A percentile compares a stretch with the other conserved stretches of the same genome.
Evolutionary conservation across 139 green algal species (phyloP).

Genomic region (Chlorella vulgaris): DNA sequence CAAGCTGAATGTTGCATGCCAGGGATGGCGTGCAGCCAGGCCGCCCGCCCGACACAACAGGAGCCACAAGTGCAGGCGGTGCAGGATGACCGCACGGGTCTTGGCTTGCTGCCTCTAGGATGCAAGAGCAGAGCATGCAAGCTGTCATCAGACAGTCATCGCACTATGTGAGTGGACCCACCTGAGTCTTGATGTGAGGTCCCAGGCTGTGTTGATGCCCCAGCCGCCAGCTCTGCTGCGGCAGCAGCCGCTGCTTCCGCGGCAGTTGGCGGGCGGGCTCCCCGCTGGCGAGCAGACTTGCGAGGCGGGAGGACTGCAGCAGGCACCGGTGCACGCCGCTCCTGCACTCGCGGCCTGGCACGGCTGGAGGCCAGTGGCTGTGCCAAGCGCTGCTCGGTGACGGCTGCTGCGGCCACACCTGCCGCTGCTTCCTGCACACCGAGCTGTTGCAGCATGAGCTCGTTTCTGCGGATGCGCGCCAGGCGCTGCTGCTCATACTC

Average conservation of each 20-base stretch:
- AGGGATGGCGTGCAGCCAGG: too few species aligned
- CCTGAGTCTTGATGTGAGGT: too few species aligned
- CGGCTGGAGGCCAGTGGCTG: background rate
- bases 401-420: background rate
- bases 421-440: slow-evolving; percentile 35
- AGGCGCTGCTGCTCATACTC: slow-evolving; percentile 48
- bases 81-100: too few species aligned
- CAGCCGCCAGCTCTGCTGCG: background rate
- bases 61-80: too few species aligned
- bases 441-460: slow-evolving; percentile 47
- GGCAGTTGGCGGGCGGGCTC: background rate
- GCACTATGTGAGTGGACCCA: too few species aligned
- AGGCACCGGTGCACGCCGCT: background rate
- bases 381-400: background rate
- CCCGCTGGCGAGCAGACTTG: slow-evolving; percentile 15
- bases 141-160: background rate
- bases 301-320: background rate
- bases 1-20: too few species aligned
- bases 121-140: background rate
- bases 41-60: too few species aligned
- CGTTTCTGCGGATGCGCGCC: slow-evolving; percentile 52
- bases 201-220: background rate
- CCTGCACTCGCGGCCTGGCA: background rate
- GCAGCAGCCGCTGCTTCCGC: slow-evolving; percentile 1
- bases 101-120: too few species aligned